Conservation (phyloP, 2,329 filamentous ascomycete genomes). For the Nothophoma quercina region DNA sequence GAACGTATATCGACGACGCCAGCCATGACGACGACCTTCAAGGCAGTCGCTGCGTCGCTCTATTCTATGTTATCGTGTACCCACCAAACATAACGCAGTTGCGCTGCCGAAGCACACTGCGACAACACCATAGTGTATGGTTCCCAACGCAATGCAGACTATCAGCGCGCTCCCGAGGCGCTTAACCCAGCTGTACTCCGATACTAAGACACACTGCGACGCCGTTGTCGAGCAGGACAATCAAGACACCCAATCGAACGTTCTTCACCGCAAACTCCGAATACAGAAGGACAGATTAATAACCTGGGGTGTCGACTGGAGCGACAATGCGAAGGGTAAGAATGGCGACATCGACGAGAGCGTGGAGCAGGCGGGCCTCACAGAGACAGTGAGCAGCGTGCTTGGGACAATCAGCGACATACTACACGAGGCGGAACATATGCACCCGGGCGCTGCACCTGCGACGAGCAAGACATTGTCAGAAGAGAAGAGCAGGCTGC, state of each 20-base stretch:
- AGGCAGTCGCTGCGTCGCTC: conserved; percentile 42
- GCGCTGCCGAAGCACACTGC: conserved; percentile 18
- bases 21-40: conserved; percentile 25
- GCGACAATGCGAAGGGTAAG: conserved; percentile 66
- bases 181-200: conserved; percentile 71
- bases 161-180: conserved; percentile 52
- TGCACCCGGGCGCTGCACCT: conserved; percentile 63
- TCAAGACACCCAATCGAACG: conserved; percentile 68
- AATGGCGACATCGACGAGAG: conserved; percentile 77
- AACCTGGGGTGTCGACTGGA: conserved; percentile 84
- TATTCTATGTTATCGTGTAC: conserved; percentile 28
- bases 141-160: conserved; percentile 41
- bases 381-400: conserved; percentile 79
- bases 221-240: conserved; percentile 68
- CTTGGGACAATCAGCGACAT: conserved; percentile 84
- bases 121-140: conserved; percentile 9
- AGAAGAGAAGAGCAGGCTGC: conserved; percentile 46
- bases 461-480: conserved; percentile 41
- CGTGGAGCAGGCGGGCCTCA: conserved; percentile 70
- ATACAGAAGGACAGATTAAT: conserved; percentile 82
- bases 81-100: conserved; percentile 22
- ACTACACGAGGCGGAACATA: conserved; percentile 75
- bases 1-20: conserved; percentile 17
- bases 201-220: conserved; percentile 80
- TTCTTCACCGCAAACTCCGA: conserved; percentile 76